These are phyloP conservation scores for Pleurotus citrinopileatus DNA, from an alignment of 768 basidiomycete genomes.

Conservation along the genomic window DNA sequence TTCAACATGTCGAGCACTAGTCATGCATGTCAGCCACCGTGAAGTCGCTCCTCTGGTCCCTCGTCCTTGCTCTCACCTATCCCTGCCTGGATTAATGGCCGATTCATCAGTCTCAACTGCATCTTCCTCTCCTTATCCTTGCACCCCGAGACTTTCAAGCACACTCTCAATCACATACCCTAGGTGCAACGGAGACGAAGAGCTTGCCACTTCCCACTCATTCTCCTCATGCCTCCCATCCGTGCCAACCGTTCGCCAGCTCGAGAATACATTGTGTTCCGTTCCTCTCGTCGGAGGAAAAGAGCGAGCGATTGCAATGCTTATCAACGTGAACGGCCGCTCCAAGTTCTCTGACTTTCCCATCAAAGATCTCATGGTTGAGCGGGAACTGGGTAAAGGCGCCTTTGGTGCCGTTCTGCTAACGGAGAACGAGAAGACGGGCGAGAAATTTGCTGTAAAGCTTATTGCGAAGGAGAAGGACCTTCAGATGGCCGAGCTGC, in stretches of 20 bases:
- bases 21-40: not conserved
- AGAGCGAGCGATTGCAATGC: not conserved
- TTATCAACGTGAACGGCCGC: conserved; percentile 1
- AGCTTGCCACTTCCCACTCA: not conserved
- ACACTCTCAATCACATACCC: not conserved
- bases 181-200: not conserved
- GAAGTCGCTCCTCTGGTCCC: not conserved
- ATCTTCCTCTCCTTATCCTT: not conserved
- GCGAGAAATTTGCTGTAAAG: not conserved
- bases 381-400: not conserved
- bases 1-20: not conserved
- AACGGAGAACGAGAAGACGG: not conserved
- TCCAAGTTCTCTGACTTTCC: not conserved
- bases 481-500: not conserved
- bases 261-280: not conserved
- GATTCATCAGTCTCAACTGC: not conserved
- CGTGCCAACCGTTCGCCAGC: not conserved
- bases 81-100: not conserved
- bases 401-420: not conserved
- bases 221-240: not conserved
- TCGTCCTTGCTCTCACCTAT: not conserved
- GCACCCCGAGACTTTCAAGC: not conserved
- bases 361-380: not conserved
- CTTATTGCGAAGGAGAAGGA: not conserved
- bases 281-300: not conserved